Evolutionary conservation across 2,329 filamentous ascomycete genomes (phyloP).

Genomic region (Trichoderma afroharzianum): DNA sequence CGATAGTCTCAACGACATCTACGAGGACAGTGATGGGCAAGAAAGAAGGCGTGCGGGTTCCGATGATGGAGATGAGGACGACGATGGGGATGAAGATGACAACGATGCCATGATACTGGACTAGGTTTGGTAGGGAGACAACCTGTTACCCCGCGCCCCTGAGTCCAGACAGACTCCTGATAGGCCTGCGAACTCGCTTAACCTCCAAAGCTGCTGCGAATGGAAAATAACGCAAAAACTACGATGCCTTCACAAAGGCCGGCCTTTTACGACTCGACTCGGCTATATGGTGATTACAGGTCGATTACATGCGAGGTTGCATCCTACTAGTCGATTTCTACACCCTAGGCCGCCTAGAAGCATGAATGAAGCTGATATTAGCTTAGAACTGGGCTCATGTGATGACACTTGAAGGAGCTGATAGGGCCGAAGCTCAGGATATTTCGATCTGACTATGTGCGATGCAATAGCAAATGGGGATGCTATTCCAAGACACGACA

Average conservation of each 20-base stretch:
- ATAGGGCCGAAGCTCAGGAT: not conserved
- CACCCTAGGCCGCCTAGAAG: not conserved
- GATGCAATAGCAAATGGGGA: not conserved
- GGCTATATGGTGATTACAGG: not conserved
- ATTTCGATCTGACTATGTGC: not conserved
- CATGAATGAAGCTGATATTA: not conserved
- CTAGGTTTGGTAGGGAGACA: not conserved
- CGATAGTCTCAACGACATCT: conserved; percentile 25
- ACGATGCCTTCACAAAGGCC: too few relatives aligned
- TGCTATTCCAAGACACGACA: not conserved
- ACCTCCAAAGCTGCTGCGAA: not conserved
- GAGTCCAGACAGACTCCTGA: not conserved
- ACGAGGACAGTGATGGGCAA: conserved; percentile 18
- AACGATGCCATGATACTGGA: conserved; percentile 4
- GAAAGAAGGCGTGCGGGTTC: not conserved
- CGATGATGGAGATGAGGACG: conserved; percentile 8
- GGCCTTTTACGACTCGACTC: not conserved
- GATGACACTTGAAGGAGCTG: not conserved
- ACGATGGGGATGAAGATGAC: conserved; percentile 6
- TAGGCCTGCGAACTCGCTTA: not conserved
- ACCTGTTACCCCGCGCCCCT: not conserved
- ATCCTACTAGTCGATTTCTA: not conserved
- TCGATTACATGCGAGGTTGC: not conserved
- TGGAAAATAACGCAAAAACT: not conserved
- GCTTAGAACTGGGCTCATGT: not conserved